These are phyloP conservation scores for Babesia sp. DNA, from an alignment of 169 alveolate genomes.

Conservation along the genomic window DNA sequence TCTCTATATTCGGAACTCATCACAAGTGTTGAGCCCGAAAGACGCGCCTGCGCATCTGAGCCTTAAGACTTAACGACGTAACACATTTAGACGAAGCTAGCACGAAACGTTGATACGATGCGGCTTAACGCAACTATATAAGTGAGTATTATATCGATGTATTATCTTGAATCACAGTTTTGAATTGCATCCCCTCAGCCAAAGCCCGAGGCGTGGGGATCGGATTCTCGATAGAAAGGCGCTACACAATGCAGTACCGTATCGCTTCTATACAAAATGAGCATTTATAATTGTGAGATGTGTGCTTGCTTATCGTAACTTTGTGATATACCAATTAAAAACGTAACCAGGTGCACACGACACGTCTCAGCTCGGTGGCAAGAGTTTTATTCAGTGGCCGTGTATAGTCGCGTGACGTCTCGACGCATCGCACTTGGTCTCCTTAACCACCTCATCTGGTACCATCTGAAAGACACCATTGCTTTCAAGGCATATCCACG, in stretches of 20 bases:
- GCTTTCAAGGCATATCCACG: constrained; percentile 64
- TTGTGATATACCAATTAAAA: background rate
- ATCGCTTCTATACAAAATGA: background rate
- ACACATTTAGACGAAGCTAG: constrained; percentile 1
- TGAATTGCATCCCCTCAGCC: background rate
- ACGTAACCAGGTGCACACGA: background rate
- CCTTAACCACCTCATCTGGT: constrained; percentile 43
- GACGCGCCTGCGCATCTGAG: constrained; percentile 2
- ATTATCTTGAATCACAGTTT: background rate
- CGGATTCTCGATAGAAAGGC: background rate
- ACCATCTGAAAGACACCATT: constrained; percentile 30
- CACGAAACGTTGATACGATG: background rate
- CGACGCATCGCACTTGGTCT: constrained; percentile 50
- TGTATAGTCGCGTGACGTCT: constrained; percentile 15
- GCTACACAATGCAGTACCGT: background rate
- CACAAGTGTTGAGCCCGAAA: background rate
- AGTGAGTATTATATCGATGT: background rate
- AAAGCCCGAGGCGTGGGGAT: constrained; percentile 20
- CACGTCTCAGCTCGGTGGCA: background rate
- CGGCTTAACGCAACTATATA: background rate
- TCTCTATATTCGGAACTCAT: background rate
- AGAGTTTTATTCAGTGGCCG: background rate
- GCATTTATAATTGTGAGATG: background rate
- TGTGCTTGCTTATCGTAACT: background rate
- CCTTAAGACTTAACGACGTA: constrained; percentile 7